Base-by-base conservation (phyloP, 805 yeast species). In the Saturnispora halmiae region DNA sequence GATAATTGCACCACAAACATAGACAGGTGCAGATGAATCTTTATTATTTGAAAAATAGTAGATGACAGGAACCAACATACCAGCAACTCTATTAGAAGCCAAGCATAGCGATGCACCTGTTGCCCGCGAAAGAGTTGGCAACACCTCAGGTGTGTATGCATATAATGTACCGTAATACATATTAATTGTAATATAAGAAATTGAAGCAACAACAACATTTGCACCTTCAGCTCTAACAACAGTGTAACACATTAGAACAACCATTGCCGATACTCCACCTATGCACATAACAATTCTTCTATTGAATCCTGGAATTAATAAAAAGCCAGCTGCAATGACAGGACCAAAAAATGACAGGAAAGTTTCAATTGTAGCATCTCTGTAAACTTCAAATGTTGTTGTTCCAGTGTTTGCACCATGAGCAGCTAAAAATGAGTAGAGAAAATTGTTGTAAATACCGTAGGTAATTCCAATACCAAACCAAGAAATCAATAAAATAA, bases 111-210 rank as follows among this genome's bases (percentile, higher is more conserved):
- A 79, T 32, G 72, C 70, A 34, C 79, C 83, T 1, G 83, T 77
- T 13, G 78, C 77, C 54, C 75, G 59, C 15, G 67, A 65, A 38
- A 62, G 56, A 0, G 73, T 59, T 30, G 78, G 78, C 55, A 78
- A 67, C 19, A 74, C 72, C 52, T 78, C 82, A 0, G 83, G 84
- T 3, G 82, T 76, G 52, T 75, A 77, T 4, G 82, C 83, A 51
- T 75, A 78, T 16, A 78, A 58, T 18, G 73, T 70, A 4, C 77
- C 80, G 53, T 73, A 77, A 52, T 73, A 73, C 42, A 75, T 63
- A 55, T 67, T 64, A 43, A 68, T 51, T 42, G 64, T 63, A 52
- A 69, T 56, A 45, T 72, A 74, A 15, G 79, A 73, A 27, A 70
- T 69, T 10, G 71, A 57, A 27, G 66, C 61, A 38, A 69, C 63